Evolutionary conservation across 352 stramenopile genomes (phyloP), one percentile per base, ranked within the genome.

Genomic region (Aphanomyces invadans): DNA sequence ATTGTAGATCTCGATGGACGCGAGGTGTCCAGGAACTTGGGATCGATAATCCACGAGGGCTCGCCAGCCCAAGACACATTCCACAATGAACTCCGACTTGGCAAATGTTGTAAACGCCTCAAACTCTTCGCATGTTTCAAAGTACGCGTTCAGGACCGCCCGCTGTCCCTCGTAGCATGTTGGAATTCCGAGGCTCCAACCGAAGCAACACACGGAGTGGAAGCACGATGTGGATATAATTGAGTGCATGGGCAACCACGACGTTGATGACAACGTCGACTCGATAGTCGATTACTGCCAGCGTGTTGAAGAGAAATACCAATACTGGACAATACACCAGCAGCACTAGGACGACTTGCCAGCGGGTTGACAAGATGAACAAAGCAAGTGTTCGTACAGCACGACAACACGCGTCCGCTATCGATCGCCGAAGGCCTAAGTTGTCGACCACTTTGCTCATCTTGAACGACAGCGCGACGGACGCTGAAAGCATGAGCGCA

Each of bases 401-500:
- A 32, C 12, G n/a, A 51, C 1, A 51, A 38, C 25, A 46, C 25
- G 33, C 55, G 55, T 9, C 31, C 32, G 38, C 39, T 52, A 64
- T 52, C 12, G 55, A 32, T 9, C 2, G 12, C 2, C 55, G 36
- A 19, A 64, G 10, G 39, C 55, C 33, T 52, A 64, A 64, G 39
- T 64, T 64, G 55, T 64, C 55, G 55, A 64, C 55, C 2, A 64
- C 55, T 36, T 52, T 29, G 55, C 55, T 64, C 55, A 64, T 12
- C n/a, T 21, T n/a, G 36, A 45, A 33, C 2, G 55, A 64, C 4
- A 64, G 55, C 9, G 3, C 7, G 2, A 64, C 3, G 4, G 55
- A 38, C 7, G 17, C 32, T 4, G 17, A 19, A 10, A 19, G 17
- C 4, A 51, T 52, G 36, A 48, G 36, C 31, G 21, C 36, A 46